Evolutionary conservation across 2,329 filamentous ascomycete species (phyloP), one percentile per base, ranked within the genome.

Genomic region (Samsoniella hepiali): DNA sequence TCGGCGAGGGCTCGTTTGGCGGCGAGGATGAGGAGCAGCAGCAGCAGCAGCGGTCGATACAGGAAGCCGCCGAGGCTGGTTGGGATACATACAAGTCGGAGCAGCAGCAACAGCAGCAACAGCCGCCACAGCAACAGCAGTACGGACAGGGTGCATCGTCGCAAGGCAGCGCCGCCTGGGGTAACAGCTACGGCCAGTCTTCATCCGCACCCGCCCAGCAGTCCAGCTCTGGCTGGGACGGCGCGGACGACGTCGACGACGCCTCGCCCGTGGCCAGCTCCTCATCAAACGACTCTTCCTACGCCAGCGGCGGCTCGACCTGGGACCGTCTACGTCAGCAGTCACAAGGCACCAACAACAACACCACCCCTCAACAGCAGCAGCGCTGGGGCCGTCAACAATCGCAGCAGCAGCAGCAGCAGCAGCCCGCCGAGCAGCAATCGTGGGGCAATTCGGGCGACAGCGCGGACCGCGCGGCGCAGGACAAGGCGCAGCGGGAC

Each of bases 401-500:
- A n/a, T 34, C 56, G 31, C 50, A 47, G 31, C 27, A 1, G 40
- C 29, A 29, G 59, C 64, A 62, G 49, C 49, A 55, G 45, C 65
- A 63, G 7, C 40, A 45, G 56, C 47, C 56, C 5, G 31, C 10
- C 9, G 45, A 57, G 51, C 32, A 47, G 64, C 67, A 15, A 13
- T 40, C 38, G 11, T 58, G 70, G 63, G 38, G 67, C 65, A 68
- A 71, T 53, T 42, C 70, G 67, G 68, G 72, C 4, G 72, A 76
- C 31, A 70, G 79, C 9, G 75, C 76, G 61, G 76, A 79, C 29
- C 75, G 69, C 63, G 66, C 72, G 17, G 75, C 75, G 50, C 82
- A 77, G 68, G 75, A 75, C 9, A 75, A 80, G 65, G 81, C 82
- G 6, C 82, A 84, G 64, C 76, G 73, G 64, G 80, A 84, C 36